Conservation (phyloP, 345 rosid species). For the Linum usitatissimum region DNA sequence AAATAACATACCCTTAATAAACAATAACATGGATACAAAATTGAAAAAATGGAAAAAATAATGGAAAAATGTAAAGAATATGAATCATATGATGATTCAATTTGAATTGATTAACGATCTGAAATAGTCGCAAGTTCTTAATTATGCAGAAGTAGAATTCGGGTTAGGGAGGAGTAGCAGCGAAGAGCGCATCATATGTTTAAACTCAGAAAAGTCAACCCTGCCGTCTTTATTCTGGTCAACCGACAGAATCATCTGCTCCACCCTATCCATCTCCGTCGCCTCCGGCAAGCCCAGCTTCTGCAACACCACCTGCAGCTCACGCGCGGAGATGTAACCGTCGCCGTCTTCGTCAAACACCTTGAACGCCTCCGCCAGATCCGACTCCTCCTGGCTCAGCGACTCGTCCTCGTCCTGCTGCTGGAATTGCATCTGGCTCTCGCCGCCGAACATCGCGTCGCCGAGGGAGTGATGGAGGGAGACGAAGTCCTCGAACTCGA, state of each 20-base stretch:
- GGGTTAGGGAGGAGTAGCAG: too few relatives aligned
- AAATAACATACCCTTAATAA: too few relatives aligned
- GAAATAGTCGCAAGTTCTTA: too few relatives aligned
- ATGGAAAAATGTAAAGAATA: too few relatives aligned
- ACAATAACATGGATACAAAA: too few relatives aligned
- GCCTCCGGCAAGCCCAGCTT: constrained; percentile 71
- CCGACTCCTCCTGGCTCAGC: constrained; percentile 44
- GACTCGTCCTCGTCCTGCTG: background rate
- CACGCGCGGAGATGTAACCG: constrained; percentile 71
- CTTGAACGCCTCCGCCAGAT: constrained; percentile 81
- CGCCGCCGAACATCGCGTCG: constrained; percentile 30
- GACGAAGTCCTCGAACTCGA: constrained; percentile 51
- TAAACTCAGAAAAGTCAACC: constrained; percentile 82
- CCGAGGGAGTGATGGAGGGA: constrained; percentile 52
- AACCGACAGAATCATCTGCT: constrained; percentile 76
- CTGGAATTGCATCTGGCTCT: background rate
- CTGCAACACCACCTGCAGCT: constrained; percentile 57
- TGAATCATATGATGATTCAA: too few relatives aligned
- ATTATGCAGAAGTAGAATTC: too few relatives aligned
- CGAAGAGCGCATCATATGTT: constrained; percentile 63
- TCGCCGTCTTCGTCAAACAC: constrained; percentile 90
- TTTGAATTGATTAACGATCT: too few relatives aligned
- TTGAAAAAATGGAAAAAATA: too few relatives aligned
- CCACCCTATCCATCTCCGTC: constrained; percentile 53
- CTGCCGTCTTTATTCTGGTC: constrained; percentile 72